Base-by-base conservation (phyloP, 176 grass and related monocot species). In the Alopecurus myosuroides region DNA sequence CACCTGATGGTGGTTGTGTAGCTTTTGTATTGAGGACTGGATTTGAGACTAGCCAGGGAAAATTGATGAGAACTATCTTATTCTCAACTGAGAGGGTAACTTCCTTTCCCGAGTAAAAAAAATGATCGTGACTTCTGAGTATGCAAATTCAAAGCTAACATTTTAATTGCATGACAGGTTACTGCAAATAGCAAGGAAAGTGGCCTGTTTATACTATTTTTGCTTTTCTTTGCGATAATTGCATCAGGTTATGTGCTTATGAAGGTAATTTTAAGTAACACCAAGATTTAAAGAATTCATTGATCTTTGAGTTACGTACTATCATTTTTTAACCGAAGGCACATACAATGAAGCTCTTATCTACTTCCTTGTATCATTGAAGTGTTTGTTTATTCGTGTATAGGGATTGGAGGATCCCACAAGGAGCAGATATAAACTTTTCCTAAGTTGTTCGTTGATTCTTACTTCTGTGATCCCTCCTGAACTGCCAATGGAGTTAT, bases 41-140 rank as follows among this genome's bases (percentile, higher is more conserved):
- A 88, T 99, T 99, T 84, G 97, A 99, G 94, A 99, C 97, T 68
- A 99, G 94, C 76, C 97, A 99, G 88, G 97, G 97, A 56, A 99
- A 99, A 84, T 84, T 99, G 85, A 99, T 99, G 97, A 82, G 97
- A 89, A 99, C 97, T 42, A 99, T 99, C 37, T 91, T 99, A 83
- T 99, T 99, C 92, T 99, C 97, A 53, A 99, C 97, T 70, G 97
- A 99, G 66, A 96, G 97, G 88, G 97, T 99, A 99, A 91, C 40
- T 69, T 71, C 31, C 84, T 65, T 77, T 90, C 34, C 44, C 46
- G 63, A 48, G 46, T 85, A 26, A 76, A 79, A 76, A 79, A 62
- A 74, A 81, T 31, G 17, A 72, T 36, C 31, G 33, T 74, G 70
- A 74, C 70, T 81, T 26, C 23, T n/a, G 33, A 53, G 28, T 50